Evolutionary conservation across 2,329 filamentous ascomycete genomes (phyloP).

Genomic region (Dryadomyces quercivorus): DNA sequence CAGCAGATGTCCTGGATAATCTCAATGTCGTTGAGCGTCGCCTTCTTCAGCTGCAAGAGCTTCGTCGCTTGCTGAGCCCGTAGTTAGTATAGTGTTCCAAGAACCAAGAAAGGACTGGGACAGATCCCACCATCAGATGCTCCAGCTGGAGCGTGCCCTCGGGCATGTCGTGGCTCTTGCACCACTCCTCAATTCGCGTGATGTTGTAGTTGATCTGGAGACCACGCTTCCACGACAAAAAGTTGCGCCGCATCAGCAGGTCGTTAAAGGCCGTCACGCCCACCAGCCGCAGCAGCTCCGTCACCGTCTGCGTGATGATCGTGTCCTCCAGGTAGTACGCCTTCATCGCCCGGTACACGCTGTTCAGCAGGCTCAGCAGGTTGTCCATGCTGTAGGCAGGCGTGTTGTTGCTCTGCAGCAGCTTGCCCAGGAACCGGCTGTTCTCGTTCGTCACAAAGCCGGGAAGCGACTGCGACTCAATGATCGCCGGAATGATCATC

Average conservation of each 20-base stretch:
- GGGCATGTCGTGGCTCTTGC: slow-evolving; percentile 99
- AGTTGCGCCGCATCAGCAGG: slow-evolving; percentile 92
- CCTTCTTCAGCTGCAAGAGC: slow-evolving; percentile 95
- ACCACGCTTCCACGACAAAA: slow-evolving; percentile 97
- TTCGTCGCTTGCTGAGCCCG: slow-evolving; percentile 77
- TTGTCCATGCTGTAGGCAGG: slow-evolving; percentile 99
- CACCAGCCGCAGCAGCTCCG: slow-evolving; percentile 82
- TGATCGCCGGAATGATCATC: slow-evolving; percentile 99
- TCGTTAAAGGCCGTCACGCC: slow-evolving; percentile 98
- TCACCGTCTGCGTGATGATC: slow-evolving; percentile 92
- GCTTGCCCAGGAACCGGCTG: slow-evolving; percentile 95
- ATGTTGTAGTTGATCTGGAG: slow-evolving; percentile 99
- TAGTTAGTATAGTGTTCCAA: slow-evolving; percentile 17
- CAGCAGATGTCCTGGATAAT: slow-evolving; percentile 99
- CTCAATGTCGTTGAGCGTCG: slow-evolving; percentile 96
- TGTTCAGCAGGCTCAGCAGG: slow-evolving; percentile 86
- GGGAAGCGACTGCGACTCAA: slow-evolving; percentile 94
- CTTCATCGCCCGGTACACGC: slow-evolving; percentile 97
- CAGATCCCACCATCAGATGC: slow-evolving; percentile 71
- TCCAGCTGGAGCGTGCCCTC: slow-evolving; percentile 95
- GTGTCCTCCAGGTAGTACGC: slow-evolving; percentile 93
- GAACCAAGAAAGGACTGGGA: background rate
- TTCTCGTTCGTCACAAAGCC: slow-evolving; percentile 98
- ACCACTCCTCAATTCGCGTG: slow-evolving; percentile 98
- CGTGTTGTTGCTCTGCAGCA: slow-evolving; percentile 76